These are phyloP conservation scores for Talaromyces albobiverticillius DNA, from an alignment of 2,329 filamentous ascomycete genomes.

Conservation along the genomic window DNA sequence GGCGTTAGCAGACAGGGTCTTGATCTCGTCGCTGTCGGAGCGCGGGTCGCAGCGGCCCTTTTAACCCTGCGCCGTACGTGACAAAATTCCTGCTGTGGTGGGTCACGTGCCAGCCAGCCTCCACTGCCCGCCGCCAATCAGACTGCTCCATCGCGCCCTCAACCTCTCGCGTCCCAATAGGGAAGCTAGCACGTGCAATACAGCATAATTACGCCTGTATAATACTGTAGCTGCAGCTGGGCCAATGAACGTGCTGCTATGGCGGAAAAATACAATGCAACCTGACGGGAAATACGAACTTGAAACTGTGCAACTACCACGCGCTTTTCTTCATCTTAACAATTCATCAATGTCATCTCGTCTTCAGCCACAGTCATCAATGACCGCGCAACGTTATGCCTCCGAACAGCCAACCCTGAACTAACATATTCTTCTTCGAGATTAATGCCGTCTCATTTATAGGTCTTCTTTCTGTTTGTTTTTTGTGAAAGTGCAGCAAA, in stretches of 20 bases:
- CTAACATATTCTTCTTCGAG: not conserved
- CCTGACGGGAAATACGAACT: too few species aligned
- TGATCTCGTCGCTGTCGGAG: conserved; percentile 5
- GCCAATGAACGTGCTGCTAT: not conserved
- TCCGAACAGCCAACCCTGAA: not conserved
- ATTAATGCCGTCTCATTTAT: not conserved
- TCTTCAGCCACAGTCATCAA: too few species aligned
- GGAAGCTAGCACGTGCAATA: not conserved
- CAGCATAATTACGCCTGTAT: not conserved
- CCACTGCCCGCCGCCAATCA: not conserved
- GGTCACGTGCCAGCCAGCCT: conserved; percentile 1
- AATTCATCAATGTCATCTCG: not conserved
- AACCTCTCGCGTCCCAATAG: too few species aligned
- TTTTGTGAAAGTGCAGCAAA: too few species aligned
- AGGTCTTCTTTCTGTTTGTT: not conserved
- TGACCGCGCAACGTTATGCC: not conserved
- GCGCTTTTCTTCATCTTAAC: too few species aligned
- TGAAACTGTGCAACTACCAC: too few species aligned
- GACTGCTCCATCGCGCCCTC: not conserved
- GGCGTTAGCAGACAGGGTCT: conserved; percentile 1
- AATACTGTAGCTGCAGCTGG: not conserved
- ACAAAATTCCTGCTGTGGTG: conserved; percentile 8
- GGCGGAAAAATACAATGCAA: not conserved
- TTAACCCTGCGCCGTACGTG: conserved; percentile 30
- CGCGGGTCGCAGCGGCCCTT: conserved; percentile 29